phyloP scores from a whole-genome alignment of 2,329 filamentous ascomycete species.

The Lachnellula arida region DNA sequence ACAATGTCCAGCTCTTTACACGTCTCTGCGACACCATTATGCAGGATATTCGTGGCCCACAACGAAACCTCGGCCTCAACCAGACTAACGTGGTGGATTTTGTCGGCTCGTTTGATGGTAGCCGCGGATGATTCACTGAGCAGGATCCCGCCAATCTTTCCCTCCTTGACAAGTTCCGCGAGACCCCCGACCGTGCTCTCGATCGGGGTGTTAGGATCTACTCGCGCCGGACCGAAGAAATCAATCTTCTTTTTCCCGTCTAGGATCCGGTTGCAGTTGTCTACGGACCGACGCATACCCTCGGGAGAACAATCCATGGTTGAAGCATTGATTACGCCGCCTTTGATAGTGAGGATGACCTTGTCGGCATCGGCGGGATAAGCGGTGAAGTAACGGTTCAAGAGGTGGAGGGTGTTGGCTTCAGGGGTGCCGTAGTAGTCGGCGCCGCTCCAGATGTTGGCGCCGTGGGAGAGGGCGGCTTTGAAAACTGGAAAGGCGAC shows the following conservation, averaged over 20 bases:
- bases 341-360: slow-evolving; percentile 59
- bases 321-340: slow-evolving; percentile 37
- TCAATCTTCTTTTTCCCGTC: slow-evolving; percentile 45
- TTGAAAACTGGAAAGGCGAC: slow-evolving; percentile 51
- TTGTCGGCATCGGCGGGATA: slow-evolving; percentile 59
- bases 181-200: slow-evolving; percentile 30
- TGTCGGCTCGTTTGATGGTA: slow-evolving; percentile 37
- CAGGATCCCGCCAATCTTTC: slow-evolving; percentile 39
- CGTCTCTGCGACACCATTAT: slow-evolving; percentile 36
- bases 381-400: slow-evolving; percentile 57
- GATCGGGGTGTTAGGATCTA: slow-evolving; percentile 40
- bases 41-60: slow-evolving; percentile 33
- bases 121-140: slow-evolving; percentile 37
- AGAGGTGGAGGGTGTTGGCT: slow-evolving; percentile 53
- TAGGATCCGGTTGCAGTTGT: slow-evolving; percentile 46
- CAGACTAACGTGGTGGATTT: slow-evolving; percentile 34
- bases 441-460: slow-evolving; percentile 54
- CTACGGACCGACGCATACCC: slow-evolving; percentile 50
- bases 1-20: slow-evolving; percentile 59
- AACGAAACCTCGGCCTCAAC: slow-evolving; percentile 44
- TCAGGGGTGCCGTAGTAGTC: slow-evolving; percentile 57
- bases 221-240: slow-evolving; percentile 47
- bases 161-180: slow-evolving; percentile 35
- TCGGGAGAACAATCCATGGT: slow-evolving; percentile 46
- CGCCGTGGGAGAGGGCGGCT: slow-evolving; percentile 43